A percentile compares a stretch with the other conserved stretches of the same genome.
phyloP scores from a whole-genome alignment of 768 basidiomycete genomes.

The Termitomyces sp. region DNA sequence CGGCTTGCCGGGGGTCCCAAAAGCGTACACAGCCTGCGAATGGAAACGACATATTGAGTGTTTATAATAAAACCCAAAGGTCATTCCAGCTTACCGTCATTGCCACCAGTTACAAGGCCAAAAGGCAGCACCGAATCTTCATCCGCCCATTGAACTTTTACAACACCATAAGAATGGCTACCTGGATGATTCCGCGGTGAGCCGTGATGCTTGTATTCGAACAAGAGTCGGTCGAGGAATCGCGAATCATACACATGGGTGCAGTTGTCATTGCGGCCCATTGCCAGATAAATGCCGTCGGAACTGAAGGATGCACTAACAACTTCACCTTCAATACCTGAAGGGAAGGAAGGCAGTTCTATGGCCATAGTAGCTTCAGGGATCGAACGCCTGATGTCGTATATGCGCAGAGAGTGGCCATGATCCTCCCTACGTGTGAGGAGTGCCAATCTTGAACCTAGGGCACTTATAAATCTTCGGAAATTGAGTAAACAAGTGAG shows the following conservation, averaged over 20 bases:
- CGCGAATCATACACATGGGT: constrained; percentile 64
- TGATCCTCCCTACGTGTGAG: constrained; percentile 26
- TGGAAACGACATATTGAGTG: constrained; percentile 3
- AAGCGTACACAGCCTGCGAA: constrained; percentile 61
- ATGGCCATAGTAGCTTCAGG: constrained; percentile 24
- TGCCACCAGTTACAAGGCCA: constrained; percentile 59
- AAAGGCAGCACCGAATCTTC: constrained; percentile 27
- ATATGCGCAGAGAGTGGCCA: constrained; percentile 42
- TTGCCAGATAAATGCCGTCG: constrained; percentile 57
- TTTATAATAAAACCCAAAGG: not conserved
- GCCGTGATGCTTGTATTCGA: constrained; percentile 43
- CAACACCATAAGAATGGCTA: constrained; percentile 42
- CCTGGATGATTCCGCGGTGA: constrained; percentile 28
- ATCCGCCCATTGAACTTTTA: constrained; percentile 52
- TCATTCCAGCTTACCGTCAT: constrained; percentile 47
- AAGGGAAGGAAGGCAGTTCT: constrained; percentile 32
- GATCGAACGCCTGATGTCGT: constrained; percentile 40
- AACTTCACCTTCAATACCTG: constrained; percentile 37
- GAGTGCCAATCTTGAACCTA: constrained; percentile 31
- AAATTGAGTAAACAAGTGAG: not conserved
- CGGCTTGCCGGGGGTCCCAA: constrained; percentile 55
- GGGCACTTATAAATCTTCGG: not conserved
- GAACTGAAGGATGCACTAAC: constrained; percentile 52
- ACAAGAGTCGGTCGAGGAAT: constrained; percentile 42
- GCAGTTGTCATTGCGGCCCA: constrained; percentile 56